Percentiles rank a stretch among this genome's conserved stretches.
Conservation (phyloP, 805 yeast species). For the Ogataea methylovora region DNA sequence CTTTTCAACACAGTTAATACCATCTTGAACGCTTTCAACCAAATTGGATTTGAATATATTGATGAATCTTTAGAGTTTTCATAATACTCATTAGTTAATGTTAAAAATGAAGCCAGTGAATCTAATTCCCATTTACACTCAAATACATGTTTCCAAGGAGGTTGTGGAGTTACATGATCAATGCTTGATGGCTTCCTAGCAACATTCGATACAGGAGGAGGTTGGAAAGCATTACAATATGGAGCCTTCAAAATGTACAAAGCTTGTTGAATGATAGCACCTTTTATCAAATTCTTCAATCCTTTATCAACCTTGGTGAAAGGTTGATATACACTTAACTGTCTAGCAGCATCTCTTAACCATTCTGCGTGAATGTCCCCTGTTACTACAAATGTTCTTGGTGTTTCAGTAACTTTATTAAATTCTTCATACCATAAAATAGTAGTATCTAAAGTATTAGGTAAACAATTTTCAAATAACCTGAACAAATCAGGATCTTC, state of each 20-base stretch:
- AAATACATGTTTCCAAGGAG: constrained; percentile 66
- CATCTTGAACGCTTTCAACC: constrained; percentile 54
- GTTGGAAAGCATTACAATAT: constrained; percentile 89
- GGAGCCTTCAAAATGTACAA: constrained; percentile 55
- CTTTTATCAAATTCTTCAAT: constrained; percentile 49
- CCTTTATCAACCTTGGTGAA: constrained; percentile 43
- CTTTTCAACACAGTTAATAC: constrained; percentile 46
- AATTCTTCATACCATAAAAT: constrained; percentile 55
- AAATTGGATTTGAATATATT: constrained; percentile 36
- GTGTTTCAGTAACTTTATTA: constrained; percentile 15
- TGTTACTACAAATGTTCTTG: constrained; percentile 74
- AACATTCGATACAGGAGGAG: constrained; percentile 52
- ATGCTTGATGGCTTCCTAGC: constrained; percentile 41
- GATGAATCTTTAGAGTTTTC: constrained; percentile 43
- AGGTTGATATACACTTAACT: constrained; percentile 66
- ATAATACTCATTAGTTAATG: constrained; percentile 65
- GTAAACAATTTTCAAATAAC: constrained; percentile 73
- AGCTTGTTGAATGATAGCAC: constrained; percentile 80
- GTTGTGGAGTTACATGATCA: constrained; percentile 63
- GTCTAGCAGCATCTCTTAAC: constrained; percentile 84
- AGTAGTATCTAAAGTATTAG: constrained; percentile 86
- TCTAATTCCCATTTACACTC: constrained; percentile 91
- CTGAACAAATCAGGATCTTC: constrained; percentile 62
- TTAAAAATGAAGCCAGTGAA: constrained; percentile 74
- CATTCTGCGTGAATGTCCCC: constrained; percentile 95